Percentiles rank a stretch among this genome's conserved stretches.
phyloP scores from a whole-genome alignment of 768 basidiomycete species.

The Tephrocybe rancida region DNA sequence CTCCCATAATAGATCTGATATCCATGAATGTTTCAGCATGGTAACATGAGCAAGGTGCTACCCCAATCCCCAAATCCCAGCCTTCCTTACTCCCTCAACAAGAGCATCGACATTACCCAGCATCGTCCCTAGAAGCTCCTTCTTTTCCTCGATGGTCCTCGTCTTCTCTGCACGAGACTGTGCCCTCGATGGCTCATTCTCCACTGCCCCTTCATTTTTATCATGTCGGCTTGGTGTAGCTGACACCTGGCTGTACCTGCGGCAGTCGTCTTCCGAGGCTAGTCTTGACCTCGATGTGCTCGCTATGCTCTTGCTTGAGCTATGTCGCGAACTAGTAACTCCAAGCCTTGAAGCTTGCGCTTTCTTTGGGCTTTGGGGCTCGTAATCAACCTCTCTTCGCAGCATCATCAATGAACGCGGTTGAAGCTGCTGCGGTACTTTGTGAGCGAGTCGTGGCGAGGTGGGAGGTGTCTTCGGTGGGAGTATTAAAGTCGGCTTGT shows the following conservation, averaged over 20 bases:
- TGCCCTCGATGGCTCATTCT: conserved; percentile 14
- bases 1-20: not conserved
- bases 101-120: conserved; percentile 91
- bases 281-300: conserved; percentile 20
- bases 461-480: conserved; percentile 27
- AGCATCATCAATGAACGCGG: conserved; percentile 65
- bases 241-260: conserved; percentile 7
- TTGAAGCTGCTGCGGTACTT: conserved; percentile 31
- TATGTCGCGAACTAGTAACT: conserved; percentile 17
- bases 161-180: conserved; percentile 23
- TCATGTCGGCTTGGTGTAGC: conserved; percentile 7
- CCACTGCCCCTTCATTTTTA: conserved; percentile 7
- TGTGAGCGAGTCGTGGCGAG: conserved; percentile 27
- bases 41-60: conserved; percentile 15
- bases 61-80: conserved; percentile 84
- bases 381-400: conserved; percentile 70
- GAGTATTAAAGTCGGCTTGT: conserved; percentile 33
- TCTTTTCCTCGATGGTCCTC: conserved; percentile 82
- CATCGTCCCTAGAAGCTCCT: conserved; percentile 76
- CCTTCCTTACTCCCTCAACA: conserved; percentile 84
- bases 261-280: conserved; percentile 21
- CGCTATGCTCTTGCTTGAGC: conserved; percentile 18
- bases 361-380: conserved; percentile 72
- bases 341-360: conserved; percentile 19
- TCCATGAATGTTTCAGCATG: not conserved